phyloP scores from a whole-genome alignment of 2,329 filamentous ascomycete species.

The Cladophialophora chaetospira region DNA sequence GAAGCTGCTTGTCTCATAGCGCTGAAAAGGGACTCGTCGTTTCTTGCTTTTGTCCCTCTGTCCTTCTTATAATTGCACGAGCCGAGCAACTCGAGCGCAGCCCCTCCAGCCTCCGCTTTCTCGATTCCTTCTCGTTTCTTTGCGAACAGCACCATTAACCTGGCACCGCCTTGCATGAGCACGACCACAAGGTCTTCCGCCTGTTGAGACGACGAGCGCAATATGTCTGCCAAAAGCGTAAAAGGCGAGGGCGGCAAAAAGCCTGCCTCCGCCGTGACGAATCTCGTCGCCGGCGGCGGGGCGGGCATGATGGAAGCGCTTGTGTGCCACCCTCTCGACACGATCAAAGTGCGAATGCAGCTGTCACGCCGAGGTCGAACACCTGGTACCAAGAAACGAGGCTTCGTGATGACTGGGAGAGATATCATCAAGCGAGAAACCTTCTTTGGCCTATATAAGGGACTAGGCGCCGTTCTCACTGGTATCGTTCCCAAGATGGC shows the following conservation, averaged over 20 bases:
- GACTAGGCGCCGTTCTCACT: conserved; percentile 91
- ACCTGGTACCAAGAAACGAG: conserved; percentile 79
- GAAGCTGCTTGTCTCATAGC: conserved; percentile 7
- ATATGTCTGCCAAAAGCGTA: conserved; percentile 63
- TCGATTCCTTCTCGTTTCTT: not conserved
- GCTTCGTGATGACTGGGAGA: conserved; percentile 81
- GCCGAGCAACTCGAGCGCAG: not conserved
- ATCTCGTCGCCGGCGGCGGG: conserved; percentile 95
- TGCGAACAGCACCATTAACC: not conserved
- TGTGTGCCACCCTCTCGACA: conserved; percentile 92
- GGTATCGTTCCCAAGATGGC: conserved; percentile 99
- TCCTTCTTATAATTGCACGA: not conserved
- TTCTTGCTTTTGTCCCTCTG: not conserved
- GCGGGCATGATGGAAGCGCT: conserved; percentile 99
- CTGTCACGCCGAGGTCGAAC: conserved; percentile 81
- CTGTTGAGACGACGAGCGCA: conserved; percentile 20
- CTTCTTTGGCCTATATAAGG: conserved; percentile 92
- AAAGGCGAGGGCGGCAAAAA: conserved; percentile 66
- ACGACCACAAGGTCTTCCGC: not conserved
- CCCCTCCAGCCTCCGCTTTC: too few species aligned
- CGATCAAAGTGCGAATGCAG: conserved; percentile 99
- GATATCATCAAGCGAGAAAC: conserved; percentile 91
- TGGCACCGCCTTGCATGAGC: not conserved
- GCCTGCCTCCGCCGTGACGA: conserved; percentile 82
- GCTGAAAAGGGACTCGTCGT: not conserved